A percentile compares a stretch with the other conserved stretches of the same genome.
Evolutionary conservation across 1,139 yeast genomes (phyloP).

Genomic region (Pichiaceae sp.): DNA sequence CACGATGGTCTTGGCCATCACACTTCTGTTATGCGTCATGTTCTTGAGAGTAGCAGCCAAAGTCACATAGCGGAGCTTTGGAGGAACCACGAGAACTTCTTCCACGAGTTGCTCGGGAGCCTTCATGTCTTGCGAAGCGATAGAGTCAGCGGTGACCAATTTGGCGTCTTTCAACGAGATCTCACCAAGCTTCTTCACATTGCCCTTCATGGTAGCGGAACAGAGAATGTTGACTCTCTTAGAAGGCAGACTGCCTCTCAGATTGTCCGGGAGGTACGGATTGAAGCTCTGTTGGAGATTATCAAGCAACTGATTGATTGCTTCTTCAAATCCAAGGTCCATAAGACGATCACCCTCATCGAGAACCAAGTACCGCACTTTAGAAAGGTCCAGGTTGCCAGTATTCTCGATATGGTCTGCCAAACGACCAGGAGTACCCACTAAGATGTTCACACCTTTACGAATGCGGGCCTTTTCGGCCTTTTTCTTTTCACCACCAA

Average conservation of each 20-base stretch:
- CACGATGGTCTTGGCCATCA: constrained; percentile 52
- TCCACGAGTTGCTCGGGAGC: constrained; percentile 93
- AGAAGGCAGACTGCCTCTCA: constrained; percentile 53
- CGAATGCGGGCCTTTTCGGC: constrained; percentile 85
- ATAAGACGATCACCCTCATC: constrained; percentile 96
- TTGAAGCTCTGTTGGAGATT: constrained; percentile 40
- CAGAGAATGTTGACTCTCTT: constrained; percentile 74
- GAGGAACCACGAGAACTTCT: constrained; percentile 74
- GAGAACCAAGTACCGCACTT: constrained; percentile 72
- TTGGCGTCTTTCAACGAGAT: constrained; percentile 37
- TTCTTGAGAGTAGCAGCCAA: constrained; percentile 57
- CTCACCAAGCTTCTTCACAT: constrained; percentile 74
- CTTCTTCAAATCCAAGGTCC: constrained; percentile 94
- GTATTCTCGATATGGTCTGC: constrained; percentile 93
- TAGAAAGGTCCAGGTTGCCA: constrained; percentile 57
- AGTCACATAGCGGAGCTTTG: constrained; percentile 80
- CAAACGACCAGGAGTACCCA: constrained; percentile 88
- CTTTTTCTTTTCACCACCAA: constrained; percentile 93
- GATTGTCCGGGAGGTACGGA: constrained; percentile 30
- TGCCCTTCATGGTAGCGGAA: constrained; percentile 87
- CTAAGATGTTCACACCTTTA: constrained; percentile 81
- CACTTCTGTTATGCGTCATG: constrained; percentile 27
- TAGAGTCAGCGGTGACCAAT: constrained; percentile 34
- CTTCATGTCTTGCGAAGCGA: constrained; percentile 29
- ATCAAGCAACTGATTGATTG: constrained; percentile 67